Evolutionary conservation across 805 yeast species (phyloP).

Genomic region (Candida ponderosae): DNA sequence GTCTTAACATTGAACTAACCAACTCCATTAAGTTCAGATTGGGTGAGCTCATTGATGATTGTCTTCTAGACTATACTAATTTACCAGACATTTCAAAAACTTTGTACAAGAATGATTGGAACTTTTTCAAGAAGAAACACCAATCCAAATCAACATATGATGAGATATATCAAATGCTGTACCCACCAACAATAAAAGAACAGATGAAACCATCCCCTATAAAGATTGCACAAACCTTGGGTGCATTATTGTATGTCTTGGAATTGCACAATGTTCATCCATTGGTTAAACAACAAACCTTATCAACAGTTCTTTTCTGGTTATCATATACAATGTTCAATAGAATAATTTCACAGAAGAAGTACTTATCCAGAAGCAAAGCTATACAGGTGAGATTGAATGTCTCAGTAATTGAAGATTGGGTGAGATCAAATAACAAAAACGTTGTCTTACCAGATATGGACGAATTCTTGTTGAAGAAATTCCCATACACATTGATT

Average conservation of each 20-base stretch:
- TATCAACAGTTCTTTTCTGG: conserved; percentile 75
- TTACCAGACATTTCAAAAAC: conserved; percentile 77
- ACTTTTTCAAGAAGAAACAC: conserved; percentile 38
- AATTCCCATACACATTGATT: conserved; percentile 28
- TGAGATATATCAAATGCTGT: conserved; percentile 65
- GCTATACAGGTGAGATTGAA: conserved; percentile 90
- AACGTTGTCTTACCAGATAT: conserved; percentile 25
- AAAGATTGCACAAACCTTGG: conserved; percentile 74
- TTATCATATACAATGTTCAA: conserved; percentile 68
- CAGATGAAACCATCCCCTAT: conserved; percentile 88
- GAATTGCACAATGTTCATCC: conserved; percentile 78
- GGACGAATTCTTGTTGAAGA: conserved; percentile 28
- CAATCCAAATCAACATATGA: conserved; percentile 48
- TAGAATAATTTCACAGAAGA: conserved; percentile 56
- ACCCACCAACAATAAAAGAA: conserved; percentile 77
- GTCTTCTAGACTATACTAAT: conserved; percentile 67
- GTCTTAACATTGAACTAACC: conserved; percentile 57
- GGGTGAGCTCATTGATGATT: conserved; percentile 49
- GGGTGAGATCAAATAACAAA: conserved; percentile 53
- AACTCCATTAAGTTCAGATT: conserved; percentile 59
- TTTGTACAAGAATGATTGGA: conserved; percentile 69
- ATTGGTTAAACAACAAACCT: conserved; percentile 66
- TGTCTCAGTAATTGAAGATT: conserved; percentile 81
- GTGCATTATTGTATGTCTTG: conserved; percentile 80
- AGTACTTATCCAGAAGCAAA: conserved; percentile 66